phyloP scores from a whole-genome alignment of 345 rosid genomes.

The Leavenworthia alabamica region DNA sequence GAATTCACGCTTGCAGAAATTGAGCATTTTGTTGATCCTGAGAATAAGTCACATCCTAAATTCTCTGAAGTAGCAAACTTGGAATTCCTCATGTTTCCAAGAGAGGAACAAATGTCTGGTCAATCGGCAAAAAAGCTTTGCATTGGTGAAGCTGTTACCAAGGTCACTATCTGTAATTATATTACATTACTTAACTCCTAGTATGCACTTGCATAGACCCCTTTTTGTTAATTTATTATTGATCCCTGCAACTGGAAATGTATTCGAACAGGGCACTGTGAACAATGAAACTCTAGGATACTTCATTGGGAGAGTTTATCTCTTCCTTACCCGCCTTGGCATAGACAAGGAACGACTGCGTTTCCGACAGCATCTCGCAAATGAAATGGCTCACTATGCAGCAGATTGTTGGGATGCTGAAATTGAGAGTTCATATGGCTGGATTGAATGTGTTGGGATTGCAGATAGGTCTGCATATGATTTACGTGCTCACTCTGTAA shows the following conservation, averaged over 20 bases:
- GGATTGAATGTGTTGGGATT: slow-evolving; percentile 98
- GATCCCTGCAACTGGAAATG: slow-evolving; percentile 12
- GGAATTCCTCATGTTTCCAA: slow-evolving; percentile 87
- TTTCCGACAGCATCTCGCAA: slow-evolving; percentile 93
- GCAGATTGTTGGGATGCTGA: slow-evolving; percentile 99
- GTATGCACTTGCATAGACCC: background rate
- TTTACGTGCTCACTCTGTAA: slow-evolving; percentile 74
- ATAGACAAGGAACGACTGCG: slow-evolving; percentile 72
- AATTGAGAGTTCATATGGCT: slow-evolving; percentile 87
- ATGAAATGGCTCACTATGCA: slow-evolving; percentile 99
- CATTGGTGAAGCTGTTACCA: slow-evolving; percentile 77
- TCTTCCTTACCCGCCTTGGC: slow-evolving; percentile 74
- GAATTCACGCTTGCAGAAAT: slow-evolving; percentile 95
- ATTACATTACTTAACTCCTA: background rate
- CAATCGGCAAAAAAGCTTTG: slow-evolving; percentile 56
- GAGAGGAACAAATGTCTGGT: slow-evolving; percentile 81
- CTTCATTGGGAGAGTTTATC: slow-evolving; percentile 92
- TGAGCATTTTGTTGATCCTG: slow-evolving; percentile 97
- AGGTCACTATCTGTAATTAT: slow-evolving; percentile 36
- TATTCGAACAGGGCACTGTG: slow-evolving; percentile 58
- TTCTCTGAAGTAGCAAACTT: slow-evolving; percentile 55
- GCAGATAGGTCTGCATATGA: slow-evolving; percentile 98
- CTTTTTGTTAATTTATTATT: background rate
- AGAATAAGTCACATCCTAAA: slow-evolving; percentile 86
- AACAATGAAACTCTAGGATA: slow-evolving; percentile 93